Evolutionary conservation across 495 filamentous ascomycete genomes (phyloP).

Genomic region (Annulohypoxylon bovei): DNA sequence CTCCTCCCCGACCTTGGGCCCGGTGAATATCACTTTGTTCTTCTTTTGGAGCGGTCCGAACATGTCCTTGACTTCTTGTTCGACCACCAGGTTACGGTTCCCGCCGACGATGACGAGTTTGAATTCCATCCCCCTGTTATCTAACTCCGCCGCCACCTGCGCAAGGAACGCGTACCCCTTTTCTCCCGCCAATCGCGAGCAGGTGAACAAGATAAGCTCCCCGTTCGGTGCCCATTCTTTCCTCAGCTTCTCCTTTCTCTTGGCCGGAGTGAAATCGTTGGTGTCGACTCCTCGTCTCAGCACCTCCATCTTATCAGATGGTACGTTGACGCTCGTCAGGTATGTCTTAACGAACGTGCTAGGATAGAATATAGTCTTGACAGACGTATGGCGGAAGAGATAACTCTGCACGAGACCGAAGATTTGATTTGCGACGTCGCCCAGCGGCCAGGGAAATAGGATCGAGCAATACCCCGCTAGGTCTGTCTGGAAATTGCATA

Average conservation of each 20-base stretch:
- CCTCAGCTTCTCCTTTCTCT: constrained; percentile 58
- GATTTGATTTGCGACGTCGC: constrained; percentile 62
- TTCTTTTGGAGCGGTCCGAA: constrained; percentile 57
- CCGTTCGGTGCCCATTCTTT: constrained; percentile 62
- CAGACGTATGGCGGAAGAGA: constrained; percentile 64
- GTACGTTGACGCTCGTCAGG: constrained; percentile 61
- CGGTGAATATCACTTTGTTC: constrained; percentile 65
- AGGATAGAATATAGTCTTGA: constrained; percentile 71
- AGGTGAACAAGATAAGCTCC: constrained; percentile 68
- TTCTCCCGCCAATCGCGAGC: constrained; percentile 69
- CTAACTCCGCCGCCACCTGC: constrained; percentile 57
- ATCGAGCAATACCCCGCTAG: constrained; percentile 70
- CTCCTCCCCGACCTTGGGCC: constrained; percentile 63
- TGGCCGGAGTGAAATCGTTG: constrained; percentile 60
- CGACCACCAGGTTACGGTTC: constrained; percentile 67
- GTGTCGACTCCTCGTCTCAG: constrained; percentile 71
- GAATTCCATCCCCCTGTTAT: constrained; percentile 63
- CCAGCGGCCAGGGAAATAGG: constrained; percentile 66
- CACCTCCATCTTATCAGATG: constrained; percentile 59
- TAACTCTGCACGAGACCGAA: constrained; percentile 66
- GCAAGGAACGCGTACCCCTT: constrained; percentile 73
- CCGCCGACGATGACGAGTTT: constrained; percentile 70
- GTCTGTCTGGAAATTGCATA: constrained; percentile 74
- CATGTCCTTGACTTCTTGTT: constrained; percentile 61
- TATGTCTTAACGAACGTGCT: constrained; percentile 65